Base-by-base conservation (phyloP, 257 asterid genomes). In the Jaltomata sinuosa region DNA sequence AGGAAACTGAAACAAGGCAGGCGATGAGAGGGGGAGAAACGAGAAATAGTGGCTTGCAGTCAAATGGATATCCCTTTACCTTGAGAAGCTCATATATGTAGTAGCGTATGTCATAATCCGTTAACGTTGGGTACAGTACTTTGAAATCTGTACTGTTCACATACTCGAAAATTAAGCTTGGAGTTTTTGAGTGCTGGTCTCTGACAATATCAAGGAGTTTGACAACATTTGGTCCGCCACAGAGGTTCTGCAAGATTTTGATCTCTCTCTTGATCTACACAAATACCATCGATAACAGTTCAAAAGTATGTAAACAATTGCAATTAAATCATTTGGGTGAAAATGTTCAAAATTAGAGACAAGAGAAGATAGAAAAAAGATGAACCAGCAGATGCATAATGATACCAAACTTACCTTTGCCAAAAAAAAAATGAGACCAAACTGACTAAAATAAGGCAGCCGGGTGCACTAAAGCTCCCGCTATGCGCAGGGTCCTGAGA, bases 131-230 rank as follows among this genome's bases (percentile, higher is more conserved):
- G 84, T 93, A 93, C 89, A 93, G 69, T 57, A 92, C 91, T 90
- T 93, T 93, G 92, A 93, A 93, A 87, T 93, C 97, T 86, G 97
- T 92, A 85, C 94, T 93, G 83, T 93, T 93, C 89, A 93, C 97
- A 84, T 84, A 91, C 87, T 93, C 97, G 87, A 93, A 93, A 87
- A 93, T 90, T 91, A 93, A 86, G 93, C 97, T 93, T 54, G 97
- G 97, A 49, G 97, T 93, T 89, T 93, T 93, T 21, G 97, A 93
- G 85, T 93, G 95, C 89, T 91, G 95, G 84, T 93, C 97, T 82
- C 95, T 89, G 86, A 93, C 97, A 12, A 93, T 89, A 84, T 93
- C 97, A 3, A 91, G 90, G 80, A 93, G 95, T 89, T 91, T 93
- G 88, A 93, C 93, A 86, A 93, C 79, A 81, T 93, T 93, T 42